Percentiles rank a stretch among this genome's conserved stretches.
Conservation (phyloP, 1,284 basidiomycete species). For the Papiliotrema nemorosa region DNA sequence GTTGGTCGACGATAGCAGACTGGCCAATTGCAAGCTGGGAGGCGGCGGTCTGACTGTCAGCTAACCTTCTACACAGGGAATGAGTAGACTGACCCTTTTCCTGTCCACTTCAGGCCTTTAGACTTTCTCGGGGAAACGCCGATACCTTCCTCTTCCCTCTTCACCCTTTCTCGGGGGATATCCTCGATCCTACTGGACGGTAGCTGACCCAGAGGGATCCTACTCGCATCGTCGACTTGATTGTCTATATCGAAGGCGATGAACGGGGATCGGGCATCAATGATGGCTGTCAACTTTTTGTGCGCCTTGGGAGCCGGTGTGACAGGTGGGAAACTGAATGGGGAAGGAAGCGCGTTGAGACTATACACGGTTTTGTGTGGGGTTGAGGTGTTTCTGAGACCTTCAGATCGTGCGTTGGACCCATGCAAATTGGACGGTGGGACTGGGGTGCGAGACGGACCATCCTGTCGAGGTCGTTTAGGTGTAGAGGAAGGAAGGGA, state of each 20-base stretch:
- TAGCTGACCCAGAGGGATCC: slow-evolving; percentile 1
- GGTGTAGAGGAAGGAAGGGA: slow-evolving; percentile 3
- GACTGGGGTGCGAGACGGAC: neutral
- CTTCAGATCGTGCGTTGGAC: neutral
- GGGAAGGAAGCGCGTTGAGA: slow-evolving; percentile 6
- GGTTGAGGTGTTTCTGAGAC: neutral
- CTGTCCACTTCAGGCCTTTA: slow-evolving; percentile 28
- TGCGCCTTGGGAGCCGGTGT: neutral
- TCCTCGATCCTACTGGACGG: neutral
- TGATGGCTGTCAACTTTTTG: neutral
- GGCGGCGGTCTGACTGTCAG: slow-evolving; percentile 5
- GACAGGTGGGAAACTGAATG: neutral
- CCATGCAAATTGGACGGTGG: neutral
- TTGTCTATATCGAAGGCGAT: neutral
- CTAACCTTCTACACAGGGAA: neutral
- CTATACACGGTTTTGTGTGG: neutral
- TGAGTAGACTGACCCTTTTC: slow-evolving; percentile 21
- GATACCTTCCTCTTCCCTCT: slow-evolving; percentile 28
- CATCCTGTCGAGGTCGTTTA: neutral
- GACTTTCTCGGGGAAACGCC: slow-evolving; percentile 38
- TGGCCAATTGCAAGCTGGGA: slow-evolving; percentile 15
- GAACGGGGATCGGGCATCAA: slow-evolving; percentile 4
- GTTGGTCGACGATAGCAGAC: slow-evolving; percentile 14
- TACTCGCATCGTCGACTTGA: slow-evolving; percentile 1
- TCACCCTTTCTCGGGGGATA: slow-evolving; percentile 1